phyloP scores from a whole-genome alignment of 2,329 filamentous ascomycete genomes.

The Leptographium galeiforme region DNA sequence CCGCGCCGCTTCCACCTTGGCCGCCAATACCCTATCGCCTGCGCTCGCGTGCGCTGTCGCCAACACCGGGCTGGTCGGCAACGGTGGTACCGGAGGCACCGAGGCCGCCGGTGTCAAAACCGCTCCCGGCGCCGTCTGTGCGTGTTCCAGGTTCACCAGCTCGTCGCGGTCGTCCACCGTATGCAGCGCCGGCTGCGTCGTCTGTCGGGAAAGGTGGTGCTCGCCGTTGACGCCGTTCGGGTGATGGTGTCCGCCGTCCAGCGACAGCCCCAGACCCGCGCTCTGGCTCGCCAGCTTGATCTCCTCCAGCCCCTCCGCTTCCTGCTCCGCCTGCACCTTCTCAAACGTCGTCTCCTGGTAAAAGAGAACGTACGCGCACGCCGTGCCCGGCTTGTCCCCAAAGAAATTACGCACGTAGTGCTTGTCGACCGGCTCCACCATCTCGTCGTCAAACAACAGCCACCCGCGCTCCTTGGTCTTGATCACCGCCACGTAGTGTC shows the following conservation, averaged over 20 bases:
- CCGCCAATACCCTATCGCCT: constrained; percentile 11
- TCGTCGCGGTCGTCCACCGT: constrained; percentile 34
- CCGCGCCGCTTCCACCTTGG: constrained; percentile 10
- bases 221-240: constrained; percentile 22
- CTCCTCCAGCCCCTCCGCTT: constrained; percentile 60
- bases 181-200: constrained; percentile 28
- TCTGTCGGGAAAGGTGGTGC: constrained; percentile 32
- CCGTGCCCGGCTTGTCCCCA: constrained; percentile 78
- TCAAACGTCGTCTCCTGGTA: constrained; percentile 81
- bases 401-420: constrained; percentile 96
- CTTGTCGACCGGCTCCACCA: constrained; percentile 96
- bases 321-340: constrained; percentile 62
- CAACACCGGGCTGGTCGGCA: constrained; percentile 9
- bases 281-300: constrained; percentile 41
- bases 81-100: constrained; percentile 15
- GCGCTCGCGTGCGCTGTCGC: constrained; percentile 4
- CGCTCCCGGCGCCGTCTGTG: constrained; percentile 45
- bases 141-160: constrained; percentile 50
- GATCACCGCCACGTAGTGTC: constrained; percentile 94
- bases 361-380: constrained; percentile 92
- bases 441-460: constrained; percentile 94
- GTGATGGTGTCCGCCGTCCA: constrained; percentile 25
- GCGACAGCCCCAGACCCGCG: constrained; percentile 35
- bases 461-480: constrained; percentile 94
- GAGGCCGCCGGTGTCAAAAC: constrained; percentile 12